Conservation (phyloP, 805 yeast species). For the Sugiyamaella americana region DNA sequence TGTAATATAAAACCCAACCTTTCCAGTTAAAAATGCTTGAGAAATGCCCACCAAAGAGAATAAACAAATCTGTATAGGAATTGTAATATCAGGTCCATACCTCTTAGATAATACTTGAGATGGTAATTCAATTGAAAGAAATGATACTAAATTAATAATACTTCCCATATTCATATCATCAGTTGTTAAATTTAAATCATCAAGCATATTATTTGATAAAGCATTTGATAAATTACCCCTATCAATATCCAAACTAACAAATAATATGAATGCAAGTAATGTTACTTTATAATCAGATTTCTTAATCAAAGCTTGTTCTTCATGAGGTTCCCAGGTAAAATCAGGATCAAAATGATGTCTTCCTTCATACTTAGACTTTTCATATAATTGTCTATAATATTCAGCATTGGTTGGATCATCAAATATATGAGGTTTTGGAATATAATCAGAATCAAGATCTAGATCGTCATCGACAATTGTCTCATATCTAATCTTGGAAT, state of each 20-base stretch:
- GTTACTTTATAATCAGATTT: constrained; percentile 51
- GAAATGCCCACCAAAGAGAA: constrained; percentile 53
- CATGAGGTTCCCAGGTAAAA: constrained; percentile 43
- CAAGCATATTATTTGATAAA: constrained; percentile 47
- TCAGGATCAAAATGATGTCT: constrained; percentile 47
- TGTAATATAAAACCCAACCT: constrained; percentile 41
- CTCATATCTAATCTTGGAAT: not conserved
- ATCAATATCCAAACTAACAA: constrained; percentile 51
- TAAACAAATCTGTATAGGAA: constrained; percentile 48
- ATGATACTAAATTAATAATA: constrained; percentile 47
- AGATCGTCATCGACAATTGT: not conserved
- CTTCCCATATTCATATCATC: constrained; percentile 52
- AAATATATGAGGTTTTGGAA: constrained; percentile 24
- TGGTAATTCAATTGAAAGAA: constrained; percentile 55
- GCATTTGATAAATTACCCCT: constrained; percentile 52
- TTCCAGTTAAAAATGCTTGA: constrained; percentile 41
- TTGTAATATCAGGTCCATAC: constrained; percentile 57
- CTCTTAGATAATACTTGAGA: constrained; percentile 60
- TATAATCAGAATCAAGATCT: not conserved
- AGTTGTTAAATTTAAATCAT: constrained; percentile 47
- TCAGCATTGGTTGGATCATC: constrained; percentile 41
- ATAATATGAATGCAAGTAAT: constrained; percentile 49
- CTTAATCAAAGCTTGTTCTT: constrained; percentile 41
- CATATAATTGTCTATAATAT: constrained; percentile 40
- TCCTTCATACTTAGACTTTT: constrained; percentile 47